Evolutionary conservation across 208 protist genomes (phyloP).

Genomic region (Trichomonas tenax): DNA sequence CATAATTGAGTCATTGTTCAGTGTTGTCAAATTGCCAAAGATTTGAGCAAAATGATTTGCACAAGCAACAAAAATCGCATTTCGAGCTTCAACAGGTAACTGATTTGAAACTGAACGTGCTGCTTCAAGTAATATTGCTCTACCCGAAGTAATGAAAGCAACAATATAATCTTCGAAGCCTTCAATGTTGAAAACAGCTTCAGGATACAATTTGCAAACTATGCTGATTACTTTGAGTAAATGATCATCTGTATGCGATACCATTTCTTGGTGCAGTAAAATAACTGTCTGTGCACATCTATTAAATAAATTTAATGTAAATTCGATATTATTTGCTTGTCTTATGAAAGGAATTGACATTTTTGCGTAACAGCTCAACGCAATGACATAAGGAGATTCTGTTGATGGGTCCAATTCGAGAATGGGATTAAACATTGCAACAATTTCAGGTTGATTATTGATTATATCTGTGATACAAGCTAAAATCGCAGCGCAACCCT

Average conservation of each 20-base stretch:
- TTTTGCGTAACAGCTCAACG: neutral
- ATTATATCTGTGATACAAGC: neutral
- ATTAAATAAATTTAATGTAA: neutral
- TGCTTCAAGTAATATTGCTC: neutral
- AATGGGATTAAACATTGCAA: neutral
- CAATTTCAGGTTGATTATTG: neutral
- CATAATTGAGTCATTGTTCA: neutral
- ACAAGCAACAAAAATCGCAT: neutral
- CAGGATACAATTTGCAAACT: neutral
- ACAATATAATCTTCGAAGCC: neutral
- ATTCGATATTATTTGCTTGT: neutral
- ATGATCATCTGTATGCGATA: neutral
- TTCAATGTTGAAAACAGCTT: neutral
- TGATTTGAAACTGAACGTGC: neutral
- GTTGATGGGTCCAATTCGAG: neutral
- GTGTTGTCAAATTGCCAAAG: neutral
- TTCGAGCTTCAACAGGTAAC: neutral
- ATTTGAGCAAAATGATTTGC: neutral
- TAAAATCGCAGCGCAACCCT: neutral
- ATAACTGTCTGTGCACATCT: neutral
- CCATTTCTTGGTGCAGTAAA: neutral
- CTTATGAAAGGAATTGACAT: neutral
- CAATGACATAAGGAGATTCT: neutral
- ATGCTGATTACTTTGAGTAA: neutral
- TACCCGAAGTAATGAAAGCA: neutral